Conservation (phyloP, 306 rosid genomes). For the Castanea sativa region DNA sequence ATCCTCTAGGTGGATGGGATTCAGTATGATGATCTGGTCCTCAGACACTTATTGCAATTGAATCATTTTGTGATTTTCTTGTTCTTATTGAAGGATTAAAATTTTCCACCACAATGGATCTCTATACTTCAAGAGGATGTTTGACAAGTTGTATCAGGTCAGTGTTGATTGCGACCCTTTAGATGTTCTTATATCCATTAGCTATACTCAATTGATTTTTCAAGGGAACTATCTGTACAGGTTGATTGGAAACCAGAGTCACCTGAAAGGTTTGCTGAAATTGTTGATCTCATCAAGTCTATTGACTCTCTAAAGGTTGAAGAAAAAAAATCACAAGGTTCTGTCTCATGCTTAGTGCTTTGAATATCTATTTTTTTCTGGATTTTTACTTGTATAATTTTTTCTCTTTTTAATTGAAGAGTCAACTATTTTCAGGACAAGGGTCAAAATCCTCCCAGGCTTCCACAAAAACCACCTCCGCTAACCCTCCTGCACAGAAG, state of each 20-base stretch:
- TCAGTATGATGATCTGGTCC: background rate
- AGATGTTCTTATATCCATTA: background rate
- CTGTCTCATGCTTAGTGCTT: slow-evolving; percentile 5
- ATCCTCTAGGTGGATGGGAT: background rate
- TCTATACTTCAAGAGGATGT: slow-evolving; percentile 81
- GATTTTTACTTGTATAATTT: slow-evolving; percentile 2
- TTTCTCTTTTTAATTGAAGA: slow-evolving; percentile 17
- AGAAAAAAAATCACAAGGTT: slow-evolving; percentile 72
- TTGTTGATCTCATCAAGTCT: slow-evolving; percentile 59
- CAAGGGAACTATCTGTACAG: slow-evolving; percentile 38
- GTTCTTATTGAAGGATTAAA: slow-evolving; percentile 56
- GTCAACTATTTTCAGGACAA: slow-evolving; percentile 49
- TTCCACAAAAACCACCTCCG: slow-evolving; percentile 36
- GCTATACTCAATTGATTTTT: slow-evolving; percentile 1
- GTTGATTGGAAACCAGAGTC: slow-evolving; percentile 94
- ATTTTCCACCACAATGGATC: slow-evolving; percentile 81
- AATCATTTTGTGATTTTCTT: background rate
- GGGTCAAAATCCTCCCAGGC: slow-evolving; percentile 48
- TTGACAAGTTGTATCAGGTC: slow-evolving; percentile 92
- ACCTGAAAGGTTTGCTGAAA: slow-evolving; percentile 62
- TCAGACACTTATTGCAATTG: background rate
- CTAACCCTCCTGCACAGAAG: slow-evolving; percentile 58
- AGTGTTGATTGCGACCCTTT: slow-evolving; percentile 28
- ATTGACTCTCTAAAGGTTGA: slow-evolving; percentile 53
- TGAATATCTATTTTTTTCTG: background rate